Conservation (phyloP, 306 rosid species). For the Vicia sativa region DNA sequence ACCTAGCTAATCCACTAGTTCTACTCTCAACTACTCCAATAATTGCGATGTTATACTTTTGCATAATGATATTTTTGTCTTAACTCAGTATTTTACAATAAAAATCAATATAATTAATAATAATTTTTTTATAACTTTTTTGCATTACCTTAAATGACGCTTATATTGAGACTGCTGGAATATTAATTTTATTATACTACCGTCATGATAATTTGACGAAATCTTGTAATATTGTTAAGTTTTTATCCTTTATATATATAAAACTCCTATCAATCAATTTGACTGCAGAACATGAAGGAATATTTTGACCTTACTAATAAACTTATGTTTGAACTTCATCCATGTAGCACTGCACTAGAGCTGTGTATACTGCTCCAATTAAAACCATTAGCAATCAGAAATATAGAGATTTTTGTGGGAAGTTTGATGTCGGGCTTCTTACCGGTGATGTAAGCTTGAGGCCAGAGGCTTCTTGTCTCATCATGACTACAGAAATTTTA, state of each 20-base stretch:
- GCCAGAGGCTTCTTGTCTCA: slow-evolving; percentile 99
- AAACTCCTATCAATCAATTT: slow-evolving; percentile 19
- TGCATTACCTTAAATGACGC: neutral
- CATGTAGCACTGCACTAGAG: slow-evolving; percentile 93
- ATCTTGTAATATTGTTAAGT: slow-evolving; percentile 18
- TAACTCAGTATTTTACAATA: neutral
- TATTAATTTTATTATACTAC: slow-evolving; percentile 17
- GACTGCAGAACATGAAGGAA: slow-evolving; percentile 23
- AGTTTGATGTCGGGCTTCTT: slow-evolving; percentile 97
- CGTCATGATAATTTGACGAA: slow-evolving; percentile 25
- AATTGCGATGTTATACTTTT: neutral
- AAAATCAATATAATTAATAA: neutral
- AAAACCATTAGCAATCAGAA: slow-evolving; percentile 99
- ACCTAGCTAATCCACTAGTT: neutral
- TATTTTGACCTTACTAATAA: slow-evolving; percentile 21
- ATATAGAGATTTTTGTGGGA: slow-evolving; percentile 92
- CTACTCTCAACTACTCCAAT: neutral
- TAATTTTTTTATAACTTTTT: neutral
- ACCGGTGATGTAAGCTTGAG: slow-evolving; percentile 97
- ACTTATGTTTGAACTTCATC: slow-evolving; percentile 37
- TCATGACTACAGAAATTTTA: slow-evolving; percentile 95
- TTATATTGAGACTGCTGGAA: neutral
- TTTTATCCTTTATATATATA: slow-evolving; percentile 22
- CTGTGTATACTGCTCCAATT: slow-evolving; percentile 96
- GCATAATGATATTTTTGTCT: neutral